Conservation (phyloP, 805 yeast species). For the Wickerhamomyces sydowiorum region DNA sequence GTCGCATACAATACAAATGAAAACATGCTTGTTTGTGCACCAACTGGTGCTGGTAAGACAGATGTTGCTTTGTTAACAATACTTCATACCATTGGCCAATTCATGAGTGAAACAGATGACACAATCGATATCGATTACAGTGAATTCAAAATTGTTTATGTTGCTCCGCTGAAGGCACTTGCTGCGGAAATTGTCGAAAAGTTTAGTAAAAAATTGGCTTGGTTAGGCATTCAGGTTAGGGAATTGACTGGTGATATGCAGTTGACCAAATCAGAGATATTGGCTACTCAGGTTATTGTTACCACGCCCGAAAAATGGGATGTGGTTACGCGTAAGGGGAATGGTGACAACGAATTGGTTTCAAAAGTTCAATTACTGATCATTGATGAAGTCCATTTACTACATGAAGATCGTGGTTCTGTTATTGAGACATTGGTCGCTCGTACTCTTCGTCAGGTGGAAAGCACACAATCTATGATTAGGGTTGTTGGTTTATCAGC, state of each 20-base stretch:
- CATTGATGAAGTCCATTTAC: conserved; percentile 93
- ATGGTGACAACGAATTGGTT: conserved; percentile 81
- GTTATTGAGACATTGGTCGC: conserved; percentile 95
- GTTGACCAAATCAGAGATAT: conserved; percentile 70
- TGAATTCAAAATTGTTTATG: conserved; percentile 86
- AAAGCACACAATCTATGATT: conserved; percentile 88
- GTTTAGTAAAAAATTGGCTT: conserved; percentile 65
- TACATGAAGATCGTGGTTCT: conserved; percentile 97
- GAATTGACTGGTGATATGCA: conserved; percentile 97
- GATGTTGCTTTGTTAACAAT: conserved; percentile 85
- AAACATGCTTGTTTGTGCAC: conserved; percentile 94
- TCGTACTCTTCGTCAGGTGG: conserved; percentile 91
- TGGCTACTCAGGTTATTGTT: conserved; percentile 80
- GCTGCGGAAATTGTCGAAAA: conserved; percentile 97
- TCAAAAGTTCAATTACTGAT: conserved; percentile 80
- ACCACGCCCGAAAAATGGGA: conserved; percentile 98
- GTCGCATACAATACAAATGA: conserved; percentile 92
- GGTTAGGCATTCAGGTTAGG: conserved; percentile 83
- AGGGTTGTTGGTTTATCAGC: conserved; percentile 93
- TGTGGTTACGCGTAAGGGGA: conserved; percentile 90
- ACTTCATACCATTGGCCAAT: conserved; percentile 73
- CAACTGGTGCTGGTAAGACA: conserved; percentile 97
- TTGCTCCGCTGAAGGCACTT: conserved; percentile 88
- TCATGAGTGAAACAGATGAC: conserved; percentile 47
- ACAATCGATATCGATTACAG: conserved; percentile 65